Base-by-base conservation (phyloP, 1,284 basidiomycete genomes). In the Irpex sp. region DNA sequence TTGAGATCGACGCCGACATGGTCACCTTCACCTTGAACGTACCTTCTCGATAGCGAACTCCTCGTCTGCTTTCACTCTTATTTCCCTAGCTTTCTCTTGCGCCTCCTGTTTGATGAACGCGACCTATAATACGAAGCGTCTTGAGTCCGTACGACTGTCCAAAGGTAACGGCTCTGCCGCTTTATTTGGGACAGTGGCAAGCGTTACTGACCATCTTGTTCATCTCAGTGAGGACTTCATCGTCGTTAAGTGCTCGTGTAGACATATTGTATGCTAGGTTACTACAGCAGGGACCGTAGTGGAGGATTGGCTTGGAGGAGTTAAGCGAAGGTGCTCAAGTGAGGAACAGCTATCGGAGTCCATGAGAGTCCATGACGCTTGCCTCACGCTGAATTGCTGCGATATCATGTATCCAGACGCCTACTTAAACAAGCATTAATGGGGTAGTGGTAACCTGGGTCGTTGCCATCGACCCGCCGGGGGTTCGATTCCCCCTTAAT, bases 1-100 rank as follows among this genome's bases (percentile, higher is more conserved):
- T 8, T 26, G 57, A 51, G 49, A 36, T 31, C 61, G 39, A 33
- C 17, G 15, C 36, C 36, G 37, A 47, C 55, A 43, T 6, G 6
- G 37, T 35, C 11, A 54, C 59, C 46, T 19, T 11, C 35, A 59
- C 35, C 7, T 43, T 3, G n/a, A 47, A 61, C 71, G 35, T 49
- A 93, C 95, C 86, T 98, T 98, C 77, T 98, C 95, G 68, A 97
- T 97, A 19, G 95, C 90, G 74, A 97, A 98, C 78, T 98, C 95
- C 77, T 97, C 95, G 67, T 98, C 95, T 0, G 96, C 95, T 77
- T 98, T 98, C 66, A 97, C 93, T 69, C 86, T 91, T 69, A 98
- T 94, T 79, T 98, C 95, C n/a, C 96, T 83, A 0, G 94, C 95
- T 78, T 98, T 98, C 80, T 98, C 96, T 68, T 93, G 78, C 2